Evolutionary conservation across 371 early-diverging fungal species (phyloP).

Genomic region (Thermomucor indicae-seudaticae): DNA sequence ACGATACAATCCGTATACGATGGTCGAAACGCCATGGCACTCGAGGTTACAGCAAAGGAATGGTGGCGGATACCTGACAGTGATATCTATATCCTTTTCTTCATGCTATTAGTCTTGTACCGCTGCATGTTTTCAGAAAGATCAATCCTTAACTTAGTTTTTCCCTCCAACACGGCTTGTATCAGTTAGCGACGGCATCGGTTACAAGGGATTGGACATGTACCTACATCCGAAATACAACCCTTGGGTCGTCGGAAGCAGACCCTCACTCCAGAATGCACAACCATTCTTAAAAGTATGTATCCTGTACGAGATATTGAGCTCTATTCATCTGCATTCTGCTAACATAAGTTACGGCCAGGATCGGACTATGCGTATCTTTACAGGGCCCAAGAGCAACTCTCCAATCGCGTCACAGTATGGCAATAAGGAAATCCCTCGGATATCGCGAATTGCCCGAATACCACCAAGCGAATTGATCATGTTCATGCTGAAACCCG

Average conservation of each 20-base stretch:
- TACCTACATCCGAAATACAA: conserved; percentile 16
- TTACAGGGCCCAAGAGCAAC: conserved; percentile 20
- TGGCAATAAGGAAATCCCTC: conserved; percentile 3
- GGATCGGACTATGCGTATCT: conserved; percentile 21
- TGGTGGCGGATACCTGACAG: conserved; percentile 7
- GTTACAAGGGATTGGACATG: conserved; percentile 8
- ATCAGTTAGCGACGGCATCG: conserved; percentile 5
- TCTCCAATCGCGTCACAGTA: conserved; percentile 11
- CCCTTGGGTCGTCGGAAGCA: conserved; percentile 9
- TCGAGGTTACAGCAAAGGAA: conserved; percentile 10
- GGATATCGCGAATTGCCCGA: conserved; percentile 14
- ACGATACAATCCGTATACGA: conserved; percentile 11
- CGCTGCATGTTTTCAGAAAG: neutral
- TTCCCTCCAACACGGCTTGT: conserved; percentile 11
- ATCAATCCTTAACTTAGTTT: conserved; percentile 3
- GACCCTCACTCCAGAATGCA: conserved; percentile 1
- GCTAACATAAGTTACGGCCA: no score
- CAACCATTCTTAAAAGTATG: conserved; percentile 10
- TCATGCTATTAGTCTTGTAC: neutral
- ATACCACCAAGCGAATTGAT: conserved; percentile 30
- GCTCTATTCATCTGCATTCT: no score
- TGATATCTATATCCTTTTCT: conserved; percentile 11
- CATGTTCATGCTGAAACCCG: conserved; percentile 20
- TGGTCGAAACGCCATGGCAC: neutral
- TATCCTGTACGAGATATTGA: no score